Conservation (phyloP, 176 grass and related monocot genomes). For the Hyparrhenia diplandra region DNA sequence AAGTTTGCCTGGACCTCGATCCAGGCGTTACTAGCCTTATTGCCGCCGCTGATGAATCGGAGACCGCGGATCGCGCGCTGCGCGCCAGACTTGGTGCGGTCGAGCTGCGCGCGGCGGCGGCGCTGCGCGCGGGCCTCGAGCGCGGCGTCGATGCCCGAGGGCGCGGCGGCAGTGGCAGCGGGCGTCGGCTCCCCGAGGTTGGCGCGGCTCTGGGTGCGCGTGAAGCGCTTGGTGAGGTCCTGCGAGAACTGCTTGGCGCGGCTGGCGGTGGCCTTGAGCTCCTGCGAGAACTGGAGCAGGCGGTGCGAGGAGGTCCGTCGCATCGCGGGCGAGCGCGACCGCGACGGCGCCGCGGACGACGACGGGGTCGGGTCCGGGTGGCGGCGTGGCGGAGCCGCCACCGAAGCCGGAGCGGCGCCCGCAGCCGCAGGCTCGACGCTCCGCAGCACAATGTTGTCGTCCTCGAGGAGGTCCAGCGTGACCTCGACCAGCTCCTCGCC, state of each 20-base stretch:
- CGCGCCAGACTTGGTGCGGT: slow-evolving; percentile 57
- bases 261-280: slow-evolving; percentile 69
- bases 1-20: slow-evolving; percentile 81
- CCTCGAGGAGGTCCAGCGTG: slow-evolving; percentile 80
- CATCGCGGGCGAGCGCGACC: slow-evolving; percentile 61
- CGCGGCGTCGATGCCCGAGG: slow-evolving; percentile 49
- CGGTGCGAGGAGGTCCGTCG: slow-evolving; percentile 73
- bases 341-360: slow-evolving; percentile 11
- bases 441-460: slow-evolving; percentile 74
- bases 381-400: background rate
- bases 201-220: slow-evolving; percentile 50
- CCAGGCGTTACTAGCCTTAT: slow-evolving; percentile 66
- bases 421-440: slow-evolving; percentile 63
- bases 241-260: slow-evolving; percentile 69
- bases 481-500: slow-evolving; percentile 88
- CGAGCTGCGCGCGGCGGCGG: slow-evolving; percentile 46
- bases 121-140: slow-evolving; percentile 64
- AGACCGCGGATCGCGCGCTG: slow-evolving; percentile 66
- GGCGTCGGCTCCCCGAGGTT: background rate
- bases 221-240: slow-evolving; percentile 70
- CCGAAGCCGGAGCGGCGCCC: background rate
- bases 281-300: slow-evolving; percentile 85
- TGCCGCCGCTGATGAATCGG: slow-evolving; percentile 75
- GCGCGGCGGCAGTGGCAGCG: background rate
- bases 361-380: background rate